Percentiles rank a stretch among this genome's conserved stretches.
Conservation (phyloP, 306 rosid genomes). For the Carpinus fangiana region DNA sequence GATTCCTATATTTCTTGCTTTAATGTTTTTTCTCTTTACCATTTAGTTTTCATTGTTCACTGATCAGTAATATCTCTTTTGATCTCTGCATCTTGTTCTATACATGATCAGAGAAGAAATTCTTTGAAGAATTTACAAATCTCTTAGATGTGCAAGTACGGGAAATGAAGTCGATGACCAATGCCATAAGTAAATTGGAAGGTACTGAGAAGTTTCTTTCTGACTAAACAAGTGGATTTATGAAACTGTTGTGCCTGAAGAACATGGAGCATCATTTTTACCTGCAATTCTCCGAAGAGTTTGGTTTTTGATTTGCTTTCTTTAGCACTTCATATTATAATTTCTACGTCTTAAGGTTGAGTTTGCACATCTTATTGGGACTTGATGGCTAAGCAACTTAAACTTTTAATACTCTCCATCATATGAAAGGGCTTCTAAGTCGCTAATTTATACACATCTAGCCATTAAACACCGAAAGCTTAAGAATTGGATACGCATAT, state of each 20-base stretch:
- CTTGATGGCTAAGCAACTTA: background rate
- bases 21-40: constrained; percentile 4
- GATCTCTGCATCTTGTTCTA: constrained; percentile 29
- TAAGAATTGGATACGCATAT: background rate
- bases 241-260: background rate
- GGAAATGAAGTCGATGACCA: constrained; percentile 90
- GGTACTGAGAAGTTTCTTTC: constrained; percentile 48
- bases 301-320: constrained; percentile 7
- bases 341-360: background rate
- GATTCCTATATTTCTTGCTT: constrained; percentile 21
- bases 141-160: constrained; percentile 74
- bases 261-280: background rate
- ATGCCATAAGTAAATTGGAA: constrained; percentile 73
- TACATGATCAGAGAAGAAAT: constrained; percentile 57
- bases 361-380: background rate
- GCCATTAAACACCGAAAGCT: background rate
- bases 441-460: background rate
- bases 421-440: background rate
- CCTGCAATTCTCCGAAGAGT: background rate
- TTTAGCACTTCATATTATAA: background rate
- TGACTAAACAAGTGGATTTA: constrained; percentile 26
- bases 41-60: constrained; percentile 5
- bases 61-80: constrained; percentile 18
- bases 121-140: constrained; percentile 53
- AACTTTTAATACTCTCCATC: background rate